Evolutionary conservation across 208 protist species (phyloP).

Genomic region (Naegleria fowleri): DNA sequence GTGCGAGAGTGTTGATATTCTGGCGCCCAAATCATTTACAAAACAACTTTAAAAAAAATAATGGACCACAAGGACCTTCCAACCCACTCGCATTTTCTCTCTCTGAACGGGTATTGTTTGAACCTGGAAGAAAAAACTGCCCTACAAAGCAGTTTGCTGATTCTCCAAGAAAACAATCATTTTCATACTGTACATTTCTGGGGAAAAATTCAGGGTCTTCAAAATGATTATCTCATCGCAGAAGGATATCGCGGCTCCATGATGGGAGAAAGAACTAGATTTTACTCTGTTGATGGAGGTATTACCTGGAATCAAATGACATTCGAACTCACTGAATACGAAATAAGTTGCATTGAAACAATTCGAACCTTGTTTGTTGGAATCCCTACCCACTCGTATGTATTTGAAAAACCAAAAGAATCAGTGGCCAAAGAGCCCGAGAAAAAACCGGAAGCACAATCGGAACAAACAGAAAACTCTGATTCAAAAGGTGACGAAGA

Average conservation of each 20-base stretch:
- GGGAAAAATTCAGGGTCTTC: neutral
- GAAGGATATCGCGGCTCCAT: conserved; percentile 11
- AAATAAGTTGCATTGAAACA: neutral
- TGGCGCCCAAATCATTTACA: too few relatives aligned
- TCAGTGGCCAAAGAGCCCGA: neutral
- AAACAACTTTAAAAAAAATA: neutral
- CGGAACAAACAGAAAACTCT: neutral
- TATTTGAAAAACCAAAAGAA: neutral
- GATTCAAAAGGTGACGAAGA: neutral
- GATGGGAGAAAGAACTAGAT: neutral
- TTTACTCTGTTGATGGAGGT: conserved; percentile 4
- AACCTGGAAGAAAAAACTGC: neutral
- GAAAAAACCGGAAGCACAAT: neutral
- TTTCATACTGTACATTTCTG: neutral
- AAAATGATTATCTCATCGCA: conserved; percentile 5
- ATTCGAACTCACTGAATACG: neutral
- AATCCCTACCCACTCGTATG: neutral
- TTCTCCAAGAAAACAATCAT: conserved; percentile 1
- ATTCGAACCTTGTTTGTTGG: neutral
- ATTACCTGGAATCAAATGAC: conserved; percentile 19
- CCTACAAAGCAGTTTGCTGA: conserved; percentile 2
- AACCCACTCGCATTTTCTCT: neutral
- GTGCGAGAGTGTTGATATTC: too few relatives aligned
- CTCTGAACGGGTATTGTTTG: neutral
- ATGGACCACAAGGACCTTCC: neutral